A percentile compares a stretch with the other conserved stretches of the same genome.
phyloP scores from a whole-genome alignment of 2,329 filamentous ascomycete genomes.

The Phaeosphaeriaceae sp. region DNA sequence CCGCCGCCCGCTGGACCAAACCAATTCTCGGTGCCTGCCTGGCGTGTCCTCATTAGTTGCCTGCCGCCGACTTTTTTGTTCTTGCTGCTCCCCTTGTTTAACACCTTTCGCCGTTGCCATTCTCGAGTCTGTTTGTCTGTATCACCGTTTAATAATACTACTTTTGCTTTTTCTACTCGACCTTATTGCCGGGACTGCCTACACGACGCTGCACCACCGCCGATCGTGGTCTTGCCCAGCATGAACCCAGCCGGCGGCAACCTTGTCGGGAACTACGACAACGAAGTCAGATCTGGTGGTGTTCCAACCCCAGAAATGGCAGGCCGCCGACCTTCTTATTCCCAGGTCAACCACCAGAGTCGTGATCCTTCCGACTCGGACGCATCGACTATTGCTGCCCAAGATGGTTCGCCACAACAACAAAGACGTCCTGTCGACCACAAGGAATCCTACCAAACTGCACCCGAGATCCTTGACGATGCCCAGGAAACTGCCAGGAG shows the following conservation, averaged over 20 bases:
- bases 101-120: conserved; percentile 2
- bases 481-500: conserved; percentile 32
- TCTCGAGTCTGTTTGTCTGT: conserved; percentile 10
- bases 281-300: conserved; percentile 45
- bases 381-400: conserved; percentile 42
- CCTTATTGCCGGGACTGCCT: not conserved
- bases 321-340: conserved; percentile 25
- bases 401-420: conserved; percentile 29
- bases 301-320: conserved; percentile 41
- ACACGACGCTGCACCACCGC: conserved; percentile 12
- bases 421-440: conserved; percentile 20
- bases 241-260: conserved; percentile 55
- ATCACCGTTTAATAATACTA: conserved; percentile 27
- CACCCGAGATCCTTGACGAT: conserved; percentile 26
- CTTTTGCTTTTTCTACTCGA: conserved; percentile 6
- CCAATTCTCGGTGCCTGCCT: conserved; percentile 21
- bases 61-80: conserved; percentile 25
- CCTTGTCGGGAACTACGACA: conserved; percentile 53
- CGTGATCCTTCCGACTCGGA: conserved; percentile 35
- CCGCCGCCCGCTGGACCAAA: conserved; percentile 20
- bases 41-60: conserved; percentile 21
- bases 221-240: conserved; percentile 20
- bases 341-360: conserved; percentile 18
- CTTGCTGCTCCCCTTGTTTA: conserved; percentile 14
- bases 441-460: conserved; percentile 29